These are phyloP conservation scores for Neotropicomus parvogracilis DNA, from an alignment of 1,284 basidiomycete species.

Conservation along the genomic window DNA sequence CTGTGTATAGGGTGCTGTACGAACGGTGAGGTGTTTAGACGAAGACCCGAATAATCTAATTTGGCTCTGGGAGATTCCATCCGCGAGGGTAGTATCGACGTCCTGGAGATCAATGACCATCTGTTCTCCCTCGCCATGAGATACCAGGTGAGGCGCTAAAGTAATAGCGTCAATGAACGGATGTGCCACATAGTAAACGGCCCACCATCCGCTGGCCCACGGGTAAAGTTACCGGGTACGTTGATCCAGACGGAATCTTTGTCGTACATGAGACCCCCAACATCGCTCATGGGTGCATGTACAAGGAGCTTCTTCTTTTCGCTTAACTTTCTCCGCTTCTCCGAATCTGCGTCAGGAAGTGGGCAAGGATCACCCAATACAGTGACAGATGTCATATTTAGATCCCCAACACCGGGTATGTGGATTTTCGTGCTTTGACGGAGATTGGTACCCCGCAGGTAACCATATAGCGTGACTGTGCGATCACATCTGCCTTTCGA, in stretches of 20 bases:
- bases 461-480: constrained; percentile 92
- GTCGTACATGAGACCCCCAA: constrained; percentile 96
- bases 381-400: constrained; percentile 73
- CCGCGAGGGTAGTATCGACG: constrained; percentile 77
- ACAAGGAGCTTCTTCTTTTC: constrained; percentile 93
- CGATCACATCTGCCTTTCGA: constrained; percentile 87
- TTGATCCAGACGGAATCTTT: constrained; percentile 99
- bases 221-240: constrained; percentile 90
- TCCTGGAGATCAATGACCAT: constrained; percentile 99
- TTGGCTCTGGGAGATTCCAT: constrained; percentile 75
- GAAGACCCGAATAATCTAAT: constrained; percentile 88
- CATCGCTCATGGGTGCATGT: constrained; percentile 98
- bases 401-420: constrained; percentile 91
- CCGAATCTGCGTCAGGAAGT: constrained; percentile 86
- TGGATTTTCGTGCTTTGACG: constrained; percentile 84
- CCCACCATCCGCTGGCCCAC: constrained; percentile 60
- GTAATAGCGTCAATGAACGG: constrained; percentile 12
- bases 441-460: constrained; percentile 88
- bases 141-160: constrained; percentile 39
- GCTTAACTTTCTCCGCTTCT: constrained; percentile 89
- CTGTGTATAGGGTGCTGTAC: constrained; percentile 8
- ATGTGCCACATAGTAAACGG: constrained; percentile 3
- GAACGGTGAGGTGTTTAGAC: constrained; percentile 50
- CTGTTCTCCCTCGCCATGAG: constrained; percentile 88
- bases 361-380: constrained; percentile 92